A percentile compares a stretch with the other conserved stretches of the same genome.
These are phyloP conservation scores for Agroathelia rolfsii DNA, from an alignment of 1,284 basidiomycete genomes.

Conservation along the genomic window DNA sequence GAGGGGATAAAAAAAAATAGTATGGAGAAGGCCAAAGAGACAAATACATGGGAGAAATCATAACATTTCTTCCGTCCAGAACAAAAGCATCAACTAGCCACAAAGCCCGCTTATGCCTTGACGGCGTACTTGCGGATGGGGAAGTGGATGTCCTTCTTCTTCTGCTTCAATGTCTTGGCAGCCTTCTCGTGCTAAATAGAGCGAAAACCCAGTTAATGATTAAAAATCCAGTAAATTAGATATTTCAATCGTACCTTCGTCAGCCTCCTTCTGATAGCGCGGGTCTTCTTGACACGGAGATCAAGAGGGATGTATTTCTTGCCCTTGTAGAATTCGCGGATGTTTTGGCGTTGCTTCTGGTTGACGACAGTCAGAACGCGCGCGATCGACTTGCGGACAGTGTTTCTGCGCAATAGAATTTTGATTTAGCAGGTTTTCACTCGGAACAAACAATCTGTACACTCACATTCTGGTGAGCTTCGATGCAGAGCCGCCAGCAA, in stretches of 20 bases:
- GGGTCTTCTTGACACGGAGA: constrained; percentile 96
- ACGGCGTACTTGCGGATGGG: constrained; percentile 78
- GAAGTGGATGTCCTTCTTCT: constrained; percentile 93
- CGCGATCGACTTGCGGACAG: constrained; percentile 98
- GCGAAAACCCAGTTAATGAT: constrained; percentile 9
- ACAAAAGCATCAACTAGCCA: constrained; percentile 13
- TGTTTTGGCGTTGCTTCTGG: constrained; percentile 95
- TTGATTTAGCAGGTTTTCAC: constrained; percentile 3
- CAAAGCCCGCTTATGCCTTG: constrained; percentile 51
- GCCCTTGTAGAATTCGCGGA: constrained; percentile 95
- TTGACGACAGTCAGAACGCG: constrained; percentile 98
- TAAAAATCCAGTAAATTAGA: constrained; percentile 1
- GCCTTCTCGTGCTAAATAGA: constrained; percentile 63
- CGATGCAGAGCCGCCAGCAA: constrained; percentile 89
- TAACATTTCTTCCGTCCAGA: constrained; percentile 10
- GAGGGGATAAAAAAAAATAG: constrained; percentile 18
- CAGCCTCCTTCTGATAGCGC: constrained; percentile 93
- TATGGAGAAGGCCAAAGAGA: constrained; percentile 22
- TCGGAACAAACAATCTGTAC: constrained; percentile 3
- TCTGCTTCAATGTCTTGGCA: constrained; percentile 81
- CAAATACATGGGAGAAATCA: constrained; percentile 12
- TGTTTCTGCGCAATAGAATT: constrained; percentile 49
- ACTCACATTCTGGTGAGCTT: constrained; percentile 97
- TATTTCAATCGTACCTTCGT: constrained; percentile 56
- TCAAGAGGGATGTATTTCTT: constrained; percentile 98